Evolutionary conservation across 1,139 yeast genomes (phyloP), one percentile per base, ranked within the genome.

Genomic region (Yamadazyma songkhlaensis): DNA sequence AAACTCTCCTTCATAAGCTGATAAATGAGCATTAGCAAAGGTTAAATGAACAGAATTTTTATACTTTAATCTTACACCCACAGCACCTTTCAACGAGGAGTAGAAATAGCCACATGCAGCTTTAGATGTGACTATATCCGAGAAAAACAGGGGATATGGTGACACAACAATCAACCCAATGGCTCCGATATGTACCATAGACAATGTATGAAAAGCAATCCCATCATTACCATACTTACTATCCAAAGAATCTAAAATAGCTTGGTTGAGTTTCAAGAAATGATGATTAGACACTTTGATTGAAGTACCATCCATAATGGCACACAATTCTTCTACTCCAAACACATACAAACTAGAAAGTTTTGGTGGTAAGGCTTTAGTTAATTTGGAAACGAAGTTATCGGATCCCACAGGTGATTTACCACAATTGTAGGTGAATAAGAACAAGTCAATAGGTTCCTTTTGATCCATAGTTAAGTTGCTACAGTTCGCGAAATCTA

Each of bases 51-150:
- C 53, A 7, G 47, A 36, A 6, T 50, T 38, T 12, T 45, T 43
- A 17, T 44, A 33, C 7, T 36, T 42, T 12, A 85, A 48, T 31
- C 90, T 64, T 1, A 82, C 42, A 0, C 83, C 88, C 1, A 76
- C 81, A 0, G 81, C 92, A 1, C 96, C 96, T 55, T 89, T 89
- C 52, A 86, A 57, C 30, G 81, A 77, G 0, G 92, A 77, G 43
- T 69, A 68, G 3, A 69, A 67, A 39, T 68, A 58, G 0, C 96
- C 96, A 46, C 82, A 71, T 9, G 81, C 66, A 7, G 65, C 58
- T 9, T 57, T 55, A 1, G 69, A 63, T 1, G 59, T 46, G 11
- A 56, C 50, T 4, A 64, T 49, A 9, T 59, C 49, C 2, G 47
- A 39, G 31, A 72, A 54, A 38, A 55, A 58, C 58, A 61, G 67